Conservation (phyloP, 1,284 basidiomycete genomes). For the Fomitiporia mediterranea region DNA sequence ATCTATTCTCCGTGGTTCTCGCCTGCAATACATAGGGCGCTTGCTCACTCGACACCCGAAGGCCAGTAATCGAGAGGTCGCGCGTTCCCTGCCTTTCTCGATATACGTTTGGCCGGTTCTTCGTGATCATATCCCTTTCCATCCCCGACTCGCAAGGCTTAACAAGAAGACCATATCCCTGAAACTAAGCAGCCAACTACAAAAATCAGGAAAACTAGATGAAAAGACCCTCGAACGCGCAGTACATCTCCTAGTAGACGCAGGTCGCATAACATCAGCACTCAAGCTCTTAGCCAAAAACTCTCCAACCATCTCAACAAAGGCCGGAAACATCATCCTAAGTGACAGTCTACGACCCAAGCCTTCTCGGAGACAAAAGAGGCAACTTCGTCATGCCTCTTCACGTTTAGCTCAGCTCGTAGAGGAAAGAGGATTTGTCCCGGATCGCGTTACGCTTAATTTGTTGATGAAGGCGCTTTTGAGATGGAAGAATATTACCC, state of each 20-base stretch:
- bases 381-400: slow-evolving; percentile 40
- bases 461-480: slow-evolving; percentile 54
- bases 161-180: slow-evolving; percentile 14
- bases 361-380: slow-evolving; percentile 35
- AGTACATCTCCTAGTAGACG: slow-evolving; percentile 33
- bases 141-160: slow-evolving; percentile 10
- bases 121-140: slow-evolving; percentile 13
- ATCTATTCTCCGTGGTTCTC: slow-evolving; percentile 2
- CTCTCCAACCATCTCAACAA: slow-evolving; percentile 31
- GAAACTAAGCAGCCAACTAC: slow-evolving; percentile 1
- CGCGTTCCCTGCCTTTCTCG: slow-evolving; percentile 17
- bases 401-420: slow-evolving; percentile 38
- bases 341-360: slow-evolving; percentile 35
- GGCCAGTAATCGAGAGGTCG: background rate
- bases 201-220: slow-evolving; percentile 21
- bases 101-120: slow-evolving; percentile 16
- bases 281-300: slow-evolving; percentile 36
- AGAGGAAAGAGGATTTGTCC: slow-evolving; percentile 39
- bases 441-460: slow-evolving; percentile 63
- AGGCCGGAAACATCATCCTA: slow-evolving; percentile 49
- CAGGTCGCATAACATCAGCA: slow-evolving; percentile 38
- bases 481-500: slow-evolving; percentile 40
- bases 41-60: background rate
- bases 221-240: slow-evolving; percentile 21
- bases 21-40: slow-evolving; percentile 6